phyloP scores from a whole-genome alignment of 352 stramenopile genomes.

The Pythium diclinum region DNA sequence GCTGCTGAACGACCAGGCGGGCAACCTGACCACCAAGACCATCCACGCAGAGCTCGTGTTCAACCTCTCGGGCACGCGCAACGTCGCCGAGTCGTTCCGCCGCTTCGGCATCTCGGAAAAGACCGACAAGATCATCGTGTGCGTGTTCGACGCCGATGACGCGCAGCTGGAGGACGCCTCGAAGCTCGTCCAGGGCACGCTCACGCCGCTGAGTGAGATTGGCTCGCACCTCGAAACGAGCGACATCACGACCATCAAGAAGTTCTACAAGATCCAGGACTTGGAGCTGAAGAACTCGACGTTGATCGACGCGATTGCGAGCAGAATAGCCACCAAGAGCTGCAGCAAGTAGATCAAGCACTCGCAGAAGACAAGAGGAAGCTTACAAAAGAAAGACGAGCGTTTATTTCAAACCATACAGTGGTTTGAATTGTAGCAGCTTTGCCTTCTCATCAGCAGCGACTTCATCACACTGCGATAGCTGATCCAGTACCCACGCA shows the following conservation, averaged over 20 bases:
- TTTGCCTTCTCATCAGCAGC: conserved; percentile 10
- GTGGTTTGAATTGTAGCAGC: conserved; percentile 35
- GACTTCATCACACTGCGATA: conserved; percentile 8
- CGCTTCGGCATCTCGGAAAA: conserved; percentile 66
- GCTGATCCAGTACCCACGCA: conserved; percentile 37
- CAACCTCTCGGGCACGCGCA: conserved; percentile 80
- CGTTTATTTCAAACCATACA: conserved; percentile 47
- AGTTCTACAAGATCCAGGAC: conserved; percentile 86
- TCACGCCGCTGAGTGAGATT: conserved; percentile 42
- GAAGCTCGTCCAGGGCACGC: conserved; percentile 52
- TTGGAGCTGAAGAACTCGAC: conserved; percentile 61
- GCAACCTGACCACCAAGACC: conserved; percentile 64
- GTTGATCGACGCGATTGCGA: conserved; percentile 64
- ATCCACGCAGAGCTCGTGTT: conserved; percentile 84
- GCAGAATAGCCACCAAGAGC: conserved; percentile 86
- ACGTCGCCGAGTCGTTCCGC: conserved; percentile 81
- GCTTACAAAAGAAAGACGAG: neutral
- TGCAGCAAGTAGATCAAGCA: conserved; percentile 60
- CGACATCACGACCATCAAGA: conserved; percentile 61
- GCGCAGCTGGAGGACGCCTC: conserved; percentile 31
- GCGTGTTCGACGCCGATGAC: conserved; percentile 69
- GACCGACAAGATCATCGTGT: conserved; percentile 62
- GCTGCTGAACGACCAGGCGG: conserved; percentile 60
- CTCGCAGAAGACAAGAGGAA: conserved; percentile 6
- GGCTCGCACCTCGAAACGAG: conserved; percentile 43